Conservation (phyloP, 2,329 filamentous ascomycete genomes). For the Colletotrichum spaethianum region DNA sequence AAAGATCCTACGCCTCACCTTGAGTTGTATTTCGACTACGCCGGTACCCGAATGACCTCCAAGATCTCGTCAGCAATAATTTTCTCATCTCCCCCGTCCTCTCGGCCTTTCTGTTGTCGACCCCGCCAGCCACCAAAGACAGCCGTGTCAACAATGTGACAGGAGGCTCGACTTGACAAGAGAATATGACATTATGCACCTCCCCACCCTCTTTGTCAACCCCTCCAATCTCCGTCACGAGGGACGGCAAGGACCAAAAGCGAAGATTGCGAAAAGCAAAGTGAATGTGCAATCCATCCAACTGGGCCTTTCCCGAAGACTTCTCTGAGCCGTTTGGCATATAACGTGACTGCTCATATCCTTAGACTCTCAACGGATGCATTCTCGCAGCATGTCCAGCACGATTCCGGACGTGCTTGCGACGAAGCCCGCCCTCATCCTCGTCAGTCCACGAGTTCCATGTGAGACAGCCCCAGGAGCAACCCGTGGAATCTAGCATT, state of each 20-base stretch:
- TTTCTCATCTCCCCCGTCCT: not conserved
- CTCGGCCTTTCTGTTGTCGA: not conserved
- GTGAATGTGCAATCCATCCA: not conserved
- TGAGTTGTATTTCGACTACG: not conserved
- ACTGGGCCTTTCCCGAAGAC: not conserved
- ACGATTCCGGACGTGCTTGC: slow-evolving; percentile 27
- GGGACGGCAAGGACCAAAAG: not conserved
- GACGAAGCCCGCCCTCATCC: not conserved
- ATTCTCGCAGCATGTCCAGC: slow-evolving; percentile 13
- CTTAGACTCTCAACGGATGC: slow-evolving; percentile 7
- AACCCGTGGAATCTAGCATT: slow-evolving; percentile 14
- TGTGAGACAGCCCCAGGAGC: not conserved
- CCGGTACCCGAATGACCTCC: not conserved
- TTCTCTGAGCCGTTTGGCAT: not conserved
- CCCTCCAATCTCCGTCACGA: slow-evolving; percentile 16
- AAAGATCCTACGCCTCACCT: not conserved
- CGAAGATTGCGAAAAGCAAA: slow-evolving; percentile 21
- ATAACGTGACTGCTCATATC: slow-evolving; percentile 24
- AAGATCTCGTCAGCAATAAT: not conserved
- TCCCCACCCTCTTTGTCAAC: slow-evolving; percentile 9
- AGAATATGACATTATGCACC: slow-evolving; percentile 26
- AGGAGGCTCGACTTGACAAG: not conserved
- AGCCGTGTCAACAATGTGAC: slow-evolving; percentile 16
- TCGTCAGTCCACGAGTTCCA: not conserved
- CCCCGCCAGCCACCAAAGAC: slow-evolving; percentile 1